Base-by-base conservation (phyloP, 1,139 yeast species). In the Pichia sp. region DNA sequence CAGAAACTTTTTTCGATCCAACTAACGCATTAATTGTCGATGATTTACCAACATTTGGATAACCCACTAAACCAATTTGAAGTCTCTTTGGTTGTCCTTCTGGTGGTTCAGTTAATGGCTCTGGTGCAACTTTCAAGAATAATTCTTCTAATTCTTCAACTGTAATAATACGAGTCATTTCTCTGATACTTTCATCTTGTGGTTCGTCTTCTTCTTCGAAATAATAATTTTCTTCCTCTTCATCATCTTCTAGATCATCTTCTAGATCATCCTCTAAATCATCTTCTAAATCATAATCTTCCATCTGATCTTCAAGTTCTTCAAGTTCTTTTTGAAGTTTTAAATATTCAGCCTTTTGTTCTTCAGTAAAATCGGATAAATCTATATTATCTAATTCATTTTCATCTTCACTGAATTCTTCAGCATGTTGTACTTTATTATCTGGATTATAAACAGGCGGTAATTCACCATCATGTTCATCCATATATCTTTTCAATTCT, bases 41-140 rank as follows among this genome's bases (percentile, higher is more conserved):
- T 1, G 97, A 90, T 65, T 90, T 90, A 72, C 97, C 97, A 43
- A 90, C 97, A 63, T 90, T 87, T 30, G 96, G 96, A 63, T 90
- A 90, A 39, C 99, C 99, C 22, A 94, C 98, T 51, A 94, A 74
- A 46, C 99, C 99, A 53, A 94, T 87, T 60, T 89, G 95, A 44
- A 87, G 71, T 49, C 82, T 72, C 20, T 73, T 66, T 32, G 69
- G 67, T 53, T 82, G 73, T 35, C 80, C 84, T 51, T 56, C 73
- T 45, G 68, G 75, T 39, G 81, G 81, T 34, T 48, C 52, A 30
- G 67, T 61, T 50, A 73, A 66, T 37, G 87, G 80, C 41, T 72
- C 71, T 7, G 97, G 97, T 0, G 97, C 89, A 48, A 78, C 84
- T n/a, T 71, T 64, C 58, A 87, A 65, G 65, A 92, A 89, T 28